A percentile compares a stretch with the other conserved stretches of the same genome.
Conservation (phyloP, 495 filamentous ascomycete genomes). For the Trichoderma erinaceum region DNA sequence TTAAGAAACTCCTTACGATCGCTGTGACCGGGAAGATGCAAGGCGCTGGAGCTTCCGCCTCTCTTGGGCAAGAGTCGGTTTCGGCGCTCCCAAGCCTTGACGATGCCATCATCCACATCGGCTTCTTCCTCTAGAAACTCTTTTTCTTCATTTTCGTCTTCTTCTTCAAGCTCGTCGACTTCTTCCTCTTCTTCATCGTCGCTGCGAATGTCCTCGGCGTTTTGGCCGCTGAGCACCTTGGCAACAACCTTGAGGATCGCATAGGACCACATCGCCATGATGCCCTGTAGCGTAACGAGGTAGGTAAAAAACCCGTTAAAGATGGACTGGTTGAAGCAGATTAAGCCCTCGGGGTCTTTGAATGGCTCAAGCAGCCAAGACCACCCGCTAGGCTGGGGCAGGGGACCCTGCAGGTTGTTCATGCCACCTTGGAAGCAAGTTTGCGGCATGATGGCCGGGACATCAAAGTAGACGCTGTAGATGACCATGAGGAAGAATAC, state of each 20-base stretch:
- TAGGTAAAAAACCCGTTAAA: slow-evolving; percentile 67
- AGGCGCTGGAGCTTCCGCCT: slow-evolving; percentile 44
- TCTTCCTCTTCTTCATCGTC: slow-evolving; percentile 74
- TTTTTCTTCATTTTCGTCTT: slow-evolving; percentile 43
- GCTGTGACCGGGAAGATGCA: slow-evolving; percentile 60
- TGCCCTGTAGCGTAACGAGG: slow-evolving; percentile 66
- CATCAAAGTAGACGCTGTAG: slow-evolving; percentile 69
- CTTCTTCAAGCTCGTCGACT: slow-evolving; percentile 38
- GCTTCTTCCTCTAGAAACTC: slow-evolving; percentile 50
- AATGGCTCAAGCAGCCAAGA: slow-evolving; percentile 64
- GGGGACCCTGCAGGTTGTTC: slow-evolving; percentile 47
- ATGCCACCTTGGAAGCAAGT: slow-evolving; percentile 60
- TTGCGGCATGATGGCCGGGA: slow-evolving; percentile 52
- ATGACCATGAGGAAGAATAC: slow-evolving; percentile 68
- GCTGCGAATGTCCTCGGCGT: slow-evolving; percentile 79
- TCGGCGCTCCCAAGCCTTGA: slow-evolving; percentile 46
- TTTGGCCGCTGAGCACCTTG: slow-evolving; percentile 63
- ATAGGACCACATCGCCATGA: slow-evolving; percentile 82
- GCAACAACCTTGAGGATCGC: slow-evolving; percentile 78
- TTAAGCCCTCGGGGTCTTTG: slow-evolving; percentile 54
- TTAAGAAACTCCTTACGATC: slow-evolving; percentile 67
- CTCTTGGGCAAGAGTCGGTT: slow-evolving; percentile 36
- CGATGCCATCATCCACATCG: slow-evolving; percentile 52
- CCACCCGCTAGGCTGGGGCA: slow-evolving; percentile 48
- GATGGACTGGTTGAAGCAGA: slow-evolving; percentile 70